Conservation (phyloP, 768 basidiomycete species). For the Hemileccinum rubropunctum region DNA sequence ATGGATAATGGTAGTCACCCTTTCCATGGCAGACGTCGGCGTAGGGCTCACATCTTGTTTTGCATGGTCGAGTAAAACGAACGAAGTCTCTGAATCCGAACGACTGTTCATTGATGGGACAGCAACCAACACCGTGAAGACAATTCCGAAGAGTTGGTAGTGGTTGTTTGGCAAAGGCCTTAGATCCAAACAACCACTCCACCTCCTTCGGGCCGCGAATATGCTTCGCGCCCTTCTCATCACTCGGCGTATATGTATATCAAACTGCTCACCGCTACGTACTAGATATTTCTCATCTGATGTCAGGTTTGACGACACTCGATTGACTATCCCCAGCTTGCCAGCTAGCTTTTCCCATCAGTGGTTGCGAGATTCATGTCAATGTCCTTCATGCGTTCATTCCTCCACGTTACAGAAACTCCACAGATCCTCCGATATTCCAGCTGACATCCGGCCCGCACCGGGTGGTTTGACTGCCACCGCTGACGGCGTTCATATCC, state of each 20-base stretch:
- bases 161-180: constrained; percentile 31
- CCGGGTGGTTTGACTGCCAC: constrained; percentile 40
- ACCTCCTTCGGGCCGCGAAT: neutral
- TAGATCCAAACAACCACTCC: constrained; percentile 27
- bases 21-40: neutral
- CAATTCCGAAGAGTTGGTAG: neutral
- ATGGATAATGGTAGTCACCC: neutral
- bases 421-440: constrained; percentile 65
- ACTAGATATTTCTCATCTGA: constrained; percentile 7
- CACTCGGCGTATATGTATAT: neutral
- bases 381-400: constrained; percentile 69
- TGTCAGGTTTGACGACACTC: constrained; percentile 9
- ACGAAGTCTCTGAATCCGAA: constrained; percentile 45
- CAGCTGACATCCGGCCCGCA: constrained; percentile 45
- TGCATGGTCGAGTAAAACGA: constrained; percentile 42
- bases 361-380: constrained; percentile 87
- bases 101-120: constrained; percentile 21
- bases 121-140: too few relatives aligned
- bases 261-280: neutral
- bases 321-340: constrained; percentile 30
- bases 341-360: constrained; percentile 55
- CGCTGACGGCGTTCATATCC: constrained; percentile 45
- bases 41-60: neutral
- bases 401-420: constrained; percentile 78
- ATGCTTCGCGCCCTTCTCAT: constrained; percentile 7